Conservation (phyloP, 2,329 filamentous ascomycete genomes). For the Corynespora cassiicola region DNA sequence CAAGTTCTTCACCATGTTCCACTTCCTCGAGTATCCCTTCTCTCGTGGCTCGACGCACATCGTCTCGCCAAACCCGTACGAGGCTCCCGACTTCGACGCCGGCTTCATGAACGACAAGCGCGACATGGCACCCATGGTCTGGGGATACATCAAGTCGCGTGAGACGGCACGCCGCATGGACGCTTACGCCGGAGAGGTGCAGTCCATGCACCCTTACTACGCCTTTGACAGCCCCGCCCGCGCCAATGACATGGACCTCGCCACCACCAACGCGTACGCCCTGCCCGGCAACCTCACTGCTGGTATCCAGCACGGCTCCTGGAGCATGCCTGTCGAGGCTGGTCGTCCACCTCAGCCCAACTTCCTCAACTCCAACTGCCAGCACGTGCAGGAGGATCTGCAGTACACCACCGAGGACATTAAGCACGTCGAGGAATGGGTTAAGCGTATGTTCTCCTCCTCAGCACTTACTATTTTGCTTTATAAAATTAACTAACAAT, state of each 20-base stretch:
- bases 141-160: constrained; percentile 83
- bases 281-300: constrained; percentile 74
- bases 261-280: constrained; percentile 77
- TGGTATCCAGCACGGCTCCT: constrained; percentile 75
- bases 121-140: constrained; percentile 81
- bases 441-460: constrained; percentile 43
- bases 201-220: constrained; percentile 72
- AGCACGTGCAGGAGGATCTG: constrained; percentile 67
- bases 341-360: constrained; percentile 58
- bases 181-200: constrained; percentile 75
- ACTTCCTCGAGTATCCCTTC: constrained; percentile 81
- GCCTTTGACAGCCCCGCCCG: constrained; percentile 72
- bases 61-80: constrained; percentile 74
- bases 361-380: constrained; percentile 69
- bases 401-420: constrained; percentile 71
- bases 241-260: constrained; percentile 75
- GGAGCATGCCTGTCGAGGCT: constrained; percentile 67
- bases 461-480: background rate
- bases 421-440: constrained; percentile 70
- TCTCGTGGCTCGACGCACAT: constrained; percentile 76
- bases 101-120: constrained; percentile 87
- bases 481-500: constrained; percentile 5
- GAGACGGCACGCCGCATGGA: constrained; percentile 81
- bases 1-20: constrained; percentile 86
- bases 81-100: constrained; percentile 76